phyloP scores from a whole-genome alignment of 257 asterid species.

The Fraxinus excelsior region DNA sequence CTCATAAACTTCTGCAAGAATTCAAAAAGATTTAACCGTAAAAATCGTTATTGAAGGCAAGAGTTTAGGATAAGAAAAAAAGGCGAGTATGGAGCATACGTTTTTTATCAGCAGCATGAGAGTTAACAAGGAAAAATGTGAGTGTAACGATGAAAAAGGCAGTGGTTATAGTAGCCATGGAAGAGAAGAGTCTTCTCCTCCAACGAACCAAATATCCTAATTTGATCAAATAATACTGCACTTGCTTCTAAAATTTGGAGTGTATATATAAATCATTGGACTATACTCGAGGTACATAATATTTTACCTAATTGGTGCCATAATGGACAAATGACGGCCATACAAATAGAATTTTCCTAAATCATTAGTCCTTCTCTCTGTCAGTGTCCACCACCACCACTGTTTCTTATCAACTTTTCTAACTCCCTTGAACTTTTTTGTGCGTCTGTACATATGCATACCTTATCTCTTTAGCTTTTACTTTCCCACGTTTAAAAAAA shows the following conservation, averaged over 20 bases:
- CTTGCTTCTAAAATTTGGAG: neutral
- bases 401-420: constrained; percentile 14
- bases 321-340: no score
- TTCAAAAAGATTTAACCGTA: neutral
- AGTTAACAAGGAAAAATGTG: constrained; percentile 13
- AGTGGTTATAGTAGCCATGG: constrained; percentile 34
- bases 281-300: no score
- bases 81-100: constrained; percentile 22
- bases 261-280: neutral
- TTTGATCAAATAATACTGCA: neutral
- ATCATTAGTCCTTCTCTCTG: no score
- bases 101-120: constrained; percentile 19
- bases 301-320: no score
- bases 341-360: no score
- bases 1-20: constrained; percentile 28
- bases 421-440: neutral
- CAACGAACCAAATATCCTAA: neutral
- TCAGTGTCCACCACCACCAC: neutral
- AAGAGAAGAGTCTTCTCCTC: neutral
- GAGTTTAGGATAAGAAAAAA: no score
- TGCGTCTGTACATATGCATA: neutral
- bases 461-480: neutral
- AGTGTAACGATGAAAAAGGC: constrained; percentile 29
- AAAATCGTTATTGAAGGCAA: no score
- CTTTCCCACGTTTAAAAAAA: no score